Base-by-base conservation (phyloP, 495 filamentous ascomycete genomes). In the Penicillium flavigenum region DNA sequence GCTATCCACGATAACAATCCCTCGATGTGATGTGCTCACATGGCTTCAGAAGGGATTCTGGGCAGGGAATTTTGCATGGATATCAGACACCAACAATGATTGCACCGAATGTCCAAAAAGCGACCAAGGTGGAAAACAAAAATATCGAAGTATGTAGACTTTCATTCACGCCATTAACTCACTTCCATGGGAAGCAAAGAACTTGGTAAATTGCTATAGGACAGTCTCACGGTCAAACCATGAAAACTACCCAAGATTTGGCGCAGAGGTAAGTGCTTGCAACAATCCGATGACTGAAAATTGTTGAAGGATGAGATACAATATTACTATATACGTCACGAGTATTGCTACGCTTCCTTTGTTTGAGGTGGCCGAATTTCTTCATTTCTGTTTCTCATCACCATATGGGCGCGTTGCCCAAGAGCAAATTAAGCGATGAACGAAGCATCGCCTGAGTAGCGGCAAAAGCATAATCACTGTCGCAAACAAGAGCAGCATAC, bases 331-430 rank as follows among this genome's bases (percentile, higher is more conserved):
- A 11, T 26, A 6, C 17, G 11, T n/a, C 2, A 7, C 7, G 4
- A 7, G 14, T 24, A 11, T 22, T 31, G 34, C 1, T 48, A 26
- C 34, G 11, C 0, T 8, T 43, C 24, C 7, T 2, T 16, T 24
- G 0, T 34, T 60, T 74, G 76, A 79, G 76, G 76, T 63, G 76
- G 76, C 76, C 76, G 60, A 68, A 68, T 74, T 68, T 73, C 65
- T 74, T 63, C 66, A 69, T 76, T 72, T 64, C 57, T 74, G 65
- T 66, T 65, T 57, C 60, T 56, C 60, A 71, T 72, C 62, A 67
- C 44, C 59, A 62, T 19, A n/a, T 32, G 32, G 19, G 11, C 44
- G 51, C 34, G 47, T 20, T 48, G 49, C 46, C 9, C 47, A 54
- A 9, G n/a, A 52, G 31, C 49, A 47, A 11, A 34, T 26, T 51